These are phyloP conservation scores for Cicer arietinum DNA, from an alignment of 306 rosid genomes.

Conservation along the genomic window DNA sequence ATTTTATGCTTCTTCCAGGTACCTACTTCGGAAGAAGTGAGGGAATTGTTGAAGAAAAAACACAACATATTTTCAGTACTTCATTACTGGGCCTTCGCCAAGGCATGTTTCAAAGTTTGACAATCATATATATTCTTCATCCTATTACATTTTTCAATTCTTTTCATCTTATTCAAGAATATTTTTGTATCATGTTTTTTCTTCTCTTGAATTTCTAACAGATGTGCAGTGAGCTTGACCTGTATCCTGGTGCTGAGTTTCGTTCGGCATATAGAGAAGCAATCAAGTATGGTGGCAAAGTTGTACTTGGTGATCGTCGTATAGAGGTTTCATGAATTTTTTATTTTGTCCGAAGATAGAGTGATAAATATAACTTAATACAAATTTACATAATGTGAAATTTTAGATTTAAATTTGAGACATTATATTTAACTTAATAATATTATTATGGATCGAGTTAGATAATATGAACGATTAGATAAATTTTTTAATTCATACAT, in stretches of 20 bases:
- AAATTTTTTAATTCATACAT: too few species aligned
- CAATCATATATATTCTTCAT: background rate
- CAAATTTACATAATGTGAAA: conserved; percentile 35
- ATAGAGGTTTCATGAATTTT: conserved; percentile 64
- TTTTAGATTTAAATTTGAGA: too few species aligned
- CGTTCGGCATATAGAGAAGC: conserved; percentile 95
- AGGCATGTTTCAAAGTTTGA: conserved; percentile 63
- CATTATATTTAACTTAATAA: too few species aligned
- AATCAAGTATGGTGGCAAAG: conserved; percentile 86
- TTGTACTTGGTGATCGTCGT: conserved; percentile 93
- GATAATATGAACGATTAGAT: too few species aligned
- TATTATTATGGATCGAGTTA: too few species aligned
- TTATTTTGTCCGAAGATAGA: background rate
- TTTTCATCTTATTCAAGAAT: conserved; percentile 27
- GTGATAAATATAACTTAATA: background rate
- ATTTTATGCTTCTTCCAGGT: conserved; percentile 56
- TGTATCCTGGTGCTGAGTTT: conserved; percentile 90
- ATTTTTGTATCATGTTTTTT: conserved; percentile 23
- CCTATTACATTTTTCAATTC: background rate
- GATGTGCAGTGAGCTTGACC: conserved; percentile 81
- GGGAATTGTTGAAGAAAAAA: conserved; percentile 73
- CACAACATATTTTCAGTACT: conserved; percentile 76
- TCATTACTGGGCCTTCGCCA: conserved; percentile 85
- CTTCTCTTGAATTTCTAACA: conserved; percentile 43
- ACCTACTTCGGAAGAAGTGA: conserved; percentile 87